Conservation (phyloP, 805 yeast genomes). For the Kazachstania bromeliacearum region DNA sequence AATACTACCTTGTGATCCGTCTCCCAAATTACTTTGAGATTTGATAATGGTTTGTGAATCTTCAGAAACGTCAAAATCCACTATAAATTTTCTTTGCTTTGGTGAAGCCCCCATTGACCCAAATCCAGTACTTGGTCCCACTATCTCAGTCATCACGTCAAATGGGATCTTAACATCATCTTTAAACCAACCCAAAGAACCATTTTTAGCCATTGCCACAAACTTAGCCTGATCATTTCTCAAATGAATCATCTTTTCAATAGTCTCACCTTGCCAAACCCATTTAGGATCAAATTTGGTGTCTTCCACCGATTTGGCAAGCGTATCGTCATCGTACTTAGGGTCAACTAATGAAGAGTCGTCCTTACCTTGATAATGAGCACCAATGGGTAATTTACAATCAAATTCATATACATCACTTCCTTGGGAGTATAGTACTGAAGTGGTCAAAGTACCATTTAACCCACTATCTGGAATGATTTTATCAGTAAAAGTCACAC, state of each 20-base stretch:
- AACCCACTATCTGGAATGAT: constrained; percentile 17
- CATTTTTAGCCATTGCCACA: constrained; percentile 21
- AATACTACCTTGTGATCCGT: constrained; percentile 5
- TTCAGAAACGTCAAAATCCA: constrained; percentile 18
- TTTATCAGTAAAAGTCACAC: constrained; percentile 19
- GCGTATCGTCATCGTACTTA: constrained; percentile 1
- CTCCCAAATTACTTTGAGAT: constrained; percentile 9
- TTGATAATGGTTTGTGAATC: constrained; percentile 16
- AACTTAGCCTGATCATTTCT: constrained; percentile 24
- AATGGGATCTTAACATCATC: constrained; percentile 20
- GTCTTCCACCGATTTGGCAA: constrained; percentile 6
- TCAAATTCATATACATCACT: constrained; percentile 24
- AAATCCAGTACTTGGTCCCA: constrained; percentile 7
- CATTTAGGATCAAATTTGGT: constrained; percentile 17
- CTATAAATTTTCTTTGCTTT: not conserved
- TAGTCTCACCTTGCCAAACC: constrained; percentile 22
- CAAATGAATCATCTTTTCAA: constrained; percentile 16
- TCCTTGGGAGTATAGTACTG: constrained; percentile 21
- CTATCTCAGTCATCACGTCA: constrained; percentile 12
- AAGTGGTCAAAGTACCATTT: constrained; percentile 20
- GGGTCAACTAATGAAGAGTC: constrained; percentile 1
- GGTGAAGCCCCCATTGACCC: not conserved
- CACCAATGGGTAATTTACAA: constrained; percentile 24
- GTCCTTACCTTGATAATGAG: constrained; percentile 5
- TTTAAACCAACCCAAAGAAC: constrained; percentile 28